These are phyloP conservation scores for Margaritispora aquatica DNA, from an alignment of 495 filamentous ascomycete genomes.

Conservation along the genomic window DNA sequence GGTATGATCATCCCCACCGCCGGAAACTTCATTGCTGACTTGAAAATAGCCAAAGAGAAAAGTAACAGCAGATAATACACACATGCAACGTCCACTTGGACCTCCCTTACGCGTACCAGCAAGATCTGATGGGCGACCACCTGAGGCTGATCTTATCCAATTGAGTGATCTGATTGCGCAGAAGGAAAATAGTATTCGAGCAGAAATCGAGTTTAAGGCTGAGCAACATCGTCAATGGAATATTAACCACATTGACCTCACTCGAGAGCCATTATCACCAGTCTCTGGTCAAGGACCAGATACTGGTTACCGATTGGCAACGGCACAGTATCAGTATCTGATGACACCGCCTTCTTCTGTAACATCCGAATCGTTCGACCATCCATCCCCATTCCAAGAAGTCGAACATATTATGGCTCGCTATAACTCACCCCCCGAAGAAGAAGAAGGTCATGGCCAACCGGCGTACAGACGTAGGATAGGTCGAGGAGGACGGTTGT, in stretches of 20 bases:
- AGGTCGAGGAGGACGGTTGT: constrained; percentile 71
- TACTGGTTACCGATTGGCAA: constrained; percentile 68
- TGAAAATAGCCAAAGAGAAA: constrained; percentile 55
- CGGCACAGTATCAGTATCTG: constrained; percentile 75
- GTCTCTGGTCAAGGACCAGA: constrained; percentile 47
- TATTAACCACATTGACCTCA: constrained; percentile 74
- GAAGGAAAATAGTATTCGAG: constrained; percentile 70
- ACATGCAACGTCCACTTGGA: constrained; percentile 47
- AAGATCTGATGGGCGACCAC: constrained; percentile 61
- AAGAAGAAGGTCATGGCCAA: constrained; percentile 26
- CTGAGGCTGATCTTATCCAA: constrained; percentile 69
- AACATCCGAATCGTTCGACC: constrained; percentile 50
- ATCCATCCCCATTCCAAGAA: constrained; percentile 19
- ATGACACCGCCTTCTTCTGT: constrained; percentile 83
- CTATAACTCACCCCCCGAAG: constrained; percentile 18
- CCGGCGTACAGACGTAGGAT: constrained; percentile 63
- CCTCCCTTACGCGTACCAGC: constrained; percentile 60
- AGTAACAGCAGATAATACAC: constrained; percentile 43
- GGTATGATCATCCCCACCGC: constrained; percentile 41
- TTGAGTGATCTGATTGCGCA: constrained; percentile 72
- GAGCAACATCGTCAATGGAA: constrained; percentile 84
- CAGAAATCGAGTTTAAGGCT: constrained; percentile 74
- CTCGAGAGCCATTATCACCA: constrained; percentile 72
- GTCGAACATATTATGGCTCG: constrained; percentile 22
- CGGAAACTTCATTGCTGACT: constrained; percentile 20